Base-by-base conservation (phyloP, 2,329 filamentous ascomycete genomes). In the Golovinomyces cichoracearum region DNA sequence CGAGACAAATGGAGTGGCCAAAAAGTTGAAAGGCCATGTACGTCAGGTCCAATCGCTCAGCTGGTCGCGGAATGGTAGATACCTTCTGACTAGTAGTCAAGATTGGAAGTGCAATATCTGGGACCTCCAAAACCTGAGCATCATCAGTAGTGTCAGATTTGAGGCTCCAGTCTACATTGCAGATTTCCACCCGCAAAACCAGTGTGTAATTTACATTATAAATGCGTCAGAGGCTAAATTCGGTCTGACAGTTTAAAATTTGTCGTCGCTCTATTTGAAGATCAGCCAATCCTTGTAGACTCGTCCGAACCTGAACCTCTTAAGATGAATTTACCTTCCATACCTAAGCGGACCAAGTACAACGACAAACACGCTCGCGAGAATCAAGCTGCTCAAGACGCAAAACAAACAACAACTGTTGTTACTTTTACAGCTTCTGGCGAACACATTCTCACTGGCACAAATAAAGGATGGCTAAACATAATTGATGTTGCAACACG, bases 101-200 rank as follows among this genome's bases (percentile, higher is more conserved):
- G 90, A 93, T 59, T 95, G 88, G 83, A 93, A 92, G 64, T 86
- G 82, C 53, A 85, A 93, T 47, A 70, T 98, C 0, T 98, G 90
- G 90, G 90, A 98, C 63, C 68, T 98, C 50, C 72, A 72, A 70
- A 74, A 44, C 71, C 80, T 59, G 71, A 80, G 63, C 74, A 78
- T 60, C 70, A 70, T 54, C 69, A 79, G 86, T 54, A 86, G 83
- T 56, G 80, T 94, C 57, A 81, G 85, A 55, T 93, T 98, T 59
- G 79, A 88, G 55, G 84, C 86, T 2, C 85, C 88, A 0, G 83
- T 93, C 29, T 98, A 94, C 65, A 93, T 92, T 57, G 92, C 88
- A 3, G 90, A 98, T 65, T 69, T 98, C 50, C 84, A 98, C 63
- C 88, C 90, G 3, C 80, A 76, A 65, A 84, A 93, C 54, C 81